Conservation (phyloP, 371 early-diverging fungal species). For the Rhizopus sp. region DNA sequence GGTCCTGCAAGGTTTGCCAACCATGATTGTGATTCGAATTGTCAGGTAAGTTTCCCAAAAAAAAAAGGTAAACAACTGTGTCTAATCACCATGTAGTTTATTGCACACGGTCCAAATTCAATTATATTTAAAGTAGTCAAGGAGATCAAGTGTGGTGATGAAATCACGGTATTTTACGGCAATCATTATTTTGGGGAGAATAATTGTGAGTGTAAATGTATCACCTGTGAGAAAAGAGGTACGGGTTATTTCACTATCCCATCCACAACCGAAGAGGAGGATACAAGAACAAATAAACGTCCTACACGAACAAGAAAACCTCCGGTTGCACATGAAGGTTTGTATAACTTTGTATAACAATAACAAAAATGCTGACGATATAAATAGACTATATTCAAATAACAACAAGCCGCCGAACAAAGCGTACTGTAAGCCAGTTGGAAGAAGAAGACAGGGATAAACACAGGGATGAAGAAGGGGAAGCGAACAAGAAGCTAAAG, state of each 20-base stretch:
- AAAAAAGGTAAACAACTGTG: not conserved
- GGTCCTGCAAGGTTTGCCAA: constrained; percentile 97
- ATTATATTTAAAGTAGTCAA: constrained; percentile 81
- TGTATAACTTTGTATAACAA: constrained; percentile 3
- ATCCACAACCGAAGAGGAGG: constrained; percentile 12
- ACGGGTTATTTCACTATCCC: constrained; percentile 25
- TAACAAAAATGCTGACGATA: not conserved
- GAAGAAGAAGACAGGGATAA: constrained; percentile 1
- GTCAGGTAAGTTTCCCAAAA: constrained; percentile 52
- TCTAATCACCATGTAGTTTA: constrained; percentile 51
- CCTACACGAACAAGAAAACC: constrained; percentile 38
- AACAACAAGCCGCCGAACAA: constrained; percentile 7
- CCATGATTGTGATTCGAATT: constrained; percentile 93
- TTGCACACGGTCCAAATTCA: constrained; percentile 57
- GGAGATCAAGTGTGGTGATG: constrained; percentile 81
- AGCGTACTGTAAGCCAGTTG: constrained; percentile 5
- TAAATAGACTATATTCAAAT: constrained; percentile 1
- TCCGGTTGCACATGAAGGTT: constrained; percentile 36
- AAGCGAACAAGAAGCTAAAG: not conserved
- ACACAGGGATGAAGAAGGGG: not conserved
- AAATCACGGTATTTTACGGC: constrained; percentile 87
- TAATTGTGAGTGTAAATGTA: constrained; percentile 90
- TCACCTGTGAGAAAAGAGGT: constrained; percentile 77
- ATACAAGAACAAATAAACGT: constrained; percentile 25
- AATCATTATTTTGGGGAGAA: constrained; percentile 85